Conservation (phyloP, 176 grass and related monocot species). For the Cenchrus fungigraminus region DNA sequence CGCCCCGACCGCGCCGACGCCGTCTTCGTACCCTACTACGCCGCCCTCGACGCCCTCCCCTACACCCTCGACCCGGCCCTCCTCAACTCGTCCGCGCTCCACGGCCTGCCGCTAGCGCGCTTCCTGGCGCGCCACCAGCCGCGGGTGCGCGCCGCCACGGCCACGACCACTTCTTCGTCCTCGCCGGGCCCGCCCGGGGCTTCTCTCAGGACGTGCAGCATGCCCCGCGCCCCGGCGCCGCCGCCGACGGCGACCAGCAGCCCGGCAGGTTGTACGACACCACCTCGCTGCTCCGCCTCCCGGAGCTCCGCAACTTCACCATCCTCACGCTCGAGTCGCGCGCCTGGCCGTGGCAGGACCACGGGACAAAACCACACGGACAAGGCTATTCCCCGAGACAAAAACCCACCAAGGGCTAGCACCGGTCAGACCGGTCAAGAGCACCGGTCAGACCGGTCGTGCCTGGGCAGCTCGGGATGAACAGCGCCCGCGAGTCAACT, state of each 20-base stretch:
- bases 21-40: constrained; percentile 53
- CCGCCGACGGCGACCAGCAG: no score
- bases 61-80: constrained; percentile 4
- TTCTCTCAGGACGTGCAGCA: constrained; percentile 5
- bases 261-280: constrained; percentile 14
- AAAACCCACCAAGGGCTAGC: no score
- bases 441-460: no score
- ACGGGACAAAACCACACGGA: no score
- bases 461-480: no score
- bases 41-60: constrained; percentile 19
- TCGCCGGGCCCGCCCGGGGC: constrained; percentile 45
- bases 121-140: constrained; percentile 40
- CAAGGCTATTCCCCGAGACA: no score
- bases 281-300: constrained; percentile 52
- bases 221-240: no score
- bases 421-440: no score
- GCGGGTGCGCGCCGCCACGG: constrained; percentile 10
- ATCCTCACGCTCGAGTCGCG: constrained; percentile 51
- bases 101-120: constrained; percentile 20
- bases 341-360: constrained; percentile 62
- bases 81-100: constrained; percentile 38
- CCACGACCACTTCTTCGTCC: constrained; percentile 52
- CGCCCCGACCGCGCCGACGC: constrained; percentile 32
- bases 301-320: constrained; percentile 59
- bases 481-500: no score